Evolutionary conservation across 257 asterid genomes (phyloP).

Genomic region (Fraxinus quadrangulata): DNA sequence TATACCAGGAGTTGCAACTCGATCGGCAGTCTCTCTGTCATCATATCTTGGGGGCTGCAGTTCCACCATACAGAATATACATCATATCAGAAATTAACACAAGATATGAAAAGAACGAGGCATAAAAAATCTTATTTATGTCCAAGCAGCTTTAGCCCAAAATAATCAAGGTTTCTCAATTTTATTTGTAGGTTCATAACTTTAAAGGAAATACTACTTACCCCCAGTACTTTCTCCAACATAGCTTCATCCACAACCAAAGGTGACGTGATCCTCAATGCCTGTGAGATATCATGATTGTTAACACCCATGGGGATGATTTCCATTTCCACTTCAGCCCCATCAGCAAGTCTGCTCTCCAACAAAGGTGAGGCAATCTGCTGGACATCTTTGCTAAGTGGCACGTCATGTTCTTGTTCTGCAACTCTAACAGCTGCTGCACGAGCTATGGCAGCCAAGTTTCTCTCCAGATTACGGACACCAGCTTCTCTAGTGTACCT

Average conservation of each 20-base stretch:
- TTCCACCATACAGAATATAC: constrained; percentile 24
- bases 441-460: constrained; percentile 97
- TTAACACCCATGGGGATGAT: constrained; percentile 86
- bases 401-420: constrained; percentile 76
- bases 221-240: constrained; percentile 98
- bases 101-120: constrained; percentile 20
- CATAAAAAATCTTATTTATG: background rate
- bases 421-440: constrained; percentile 95
- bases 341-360: constrained; percentile 81
- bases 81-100: constrained; percentile 17
- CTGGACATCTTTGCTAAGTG: constrained; percentile 87
- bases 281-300: constrained; percentile 75
- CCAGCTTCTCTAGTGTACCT: constrained; percentile 99
- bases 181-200: background rate
- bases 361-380: constrained; percentile 76
- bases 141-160: constrained; percentile 19
- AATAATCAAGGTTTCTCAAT: constrained; percentile 21
- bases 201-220: constrained; percentile 44
- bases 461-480: constrained; percentile 91
- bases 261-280: constrained; percentile 66
- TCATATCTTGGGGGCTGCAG: constrained; percentile 89
- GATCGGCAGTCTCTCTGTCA: constrained; percentile 88
- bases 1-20: constrained; percentile 90
- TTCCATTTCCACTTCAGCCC: constrained; percentile 98
- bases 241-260: constrained; percentile 85